Base-by-base conservation (phyloP, 2,329 filamentous ascomycete species). In the Cladosporium austrohemisphaericum region DNA sequence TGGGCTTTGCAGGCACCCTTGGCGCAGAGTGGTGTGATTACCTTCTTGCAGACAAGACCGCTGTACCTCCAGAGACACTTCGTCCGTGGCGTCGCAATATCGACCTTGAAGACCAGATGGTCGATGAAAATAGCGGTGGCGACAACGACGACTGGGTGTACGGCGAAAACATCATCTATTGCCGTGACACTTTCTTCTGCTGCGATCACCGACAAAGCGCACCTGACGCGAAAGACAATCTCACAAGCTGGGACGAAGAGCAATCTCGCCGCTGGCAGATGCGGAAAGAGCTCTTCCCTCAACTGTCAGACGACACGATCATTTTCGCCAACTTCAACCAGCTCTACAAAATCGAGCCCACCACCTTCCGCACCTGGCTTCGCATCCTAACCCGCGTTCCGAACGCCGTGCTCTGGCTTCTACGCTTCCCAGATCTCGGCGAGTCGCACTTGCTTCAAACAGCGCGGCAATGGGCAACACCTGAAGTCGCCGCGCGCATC, bases 21-120 rank as follows among this genome's bases (percentile, higher is more conserved):
- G 93, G 93, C 5, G 93, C 93, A 2, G 93, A 98, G 65, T 98
- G 93, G 93, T 98, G 93, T 60, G 93, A 98, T 66, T 98, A 98
- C 63, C 83, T 98, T 13, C 79, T 97, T 20, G 91, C 93, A 3
- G 93, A 98, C 62, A 77, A 86, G 43, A 92, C 86, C 1, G 90
- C 93, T 0, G 85, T 98, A 46, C 93, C 93, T 1, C 78, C 77
- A 0, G 80, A 83, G 20, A 96, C 92, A 1, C 74, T 97, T 22
- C 82, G 90, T 10, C 89, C 89, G 1, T 86, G 83, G 71, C 80
- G 89, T 50, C 78, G 81, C 33, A 95, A 93, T 58, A 71, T 87
- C 14, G 79, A 80, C 41, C 71, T 96, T 5, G 79, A 85, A 55
- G 89, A 95, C 61, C 77, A 76, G 36, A 60, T 80, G 0, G 65